Evolutionary conservation across 768 basidiomycete species (phyloP).

Genomic region (Tremella fuciformis): DNA sequence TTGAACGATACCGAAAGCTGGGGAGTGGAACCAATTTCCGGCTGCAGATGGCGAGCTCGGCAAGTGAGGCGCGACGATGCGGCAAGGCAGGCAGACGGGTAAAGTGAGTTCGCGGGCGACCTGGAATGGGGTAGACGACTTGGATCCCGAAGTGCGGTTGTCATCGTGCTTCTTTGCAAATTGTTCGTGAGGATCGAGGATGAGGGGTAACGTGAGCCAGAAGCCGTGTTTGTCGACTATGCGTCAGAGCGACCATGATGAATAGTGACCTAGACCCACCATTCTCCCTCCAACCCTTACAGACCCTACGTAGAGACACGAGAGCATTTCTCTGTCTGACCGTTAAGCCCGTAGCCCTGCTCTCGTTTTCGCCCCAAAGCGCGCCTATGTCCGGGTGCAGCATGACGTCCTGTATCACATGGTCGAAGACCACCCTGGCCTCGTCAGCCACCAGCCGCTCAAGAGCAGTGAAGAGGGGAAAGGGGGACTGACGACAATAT

Average conservation of each 20-base stretch:
- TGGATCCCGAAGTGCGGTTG: conserved; percentile 17
- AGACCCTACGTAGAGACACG: no score
- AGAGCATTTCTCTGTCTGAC: no score
- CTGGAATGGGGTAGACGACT: conserved; percentile 22
- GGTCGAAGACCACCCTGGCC: not conserved
- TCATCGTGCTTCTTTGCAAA: conserved; percentile 9
- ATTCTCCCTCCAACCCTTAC: no score
- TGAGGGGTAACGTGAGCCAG: conserved; percentile 6
- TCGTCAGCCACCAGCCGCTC: conserved; percentile 6
- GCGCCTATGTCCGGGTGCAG: no score
- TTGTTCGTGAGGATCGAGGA: conserved; percentile 13
- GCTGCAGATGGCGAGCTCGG: conserved; percentile 15
- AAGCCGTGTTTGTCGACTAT: no score
- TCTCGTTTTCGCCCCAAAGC: no score
- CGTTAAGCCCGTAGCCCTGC: no score
- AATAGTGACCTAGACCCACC: no score
- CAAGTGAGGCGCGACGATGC: conserved; percentile 19
- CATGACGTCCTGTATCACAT: not conserved
- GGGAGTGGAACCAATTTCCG: conserved; percentile 10
- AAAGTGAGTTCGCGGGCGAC: conserved; percentile 17
- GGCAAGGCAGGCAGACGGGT: conserved; percentile 22
- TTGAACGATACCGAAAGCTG: conserved; percentile 12
- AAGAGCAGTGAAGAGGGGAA: not conserved
- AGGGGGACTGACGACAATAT: conserved; percentile 23
- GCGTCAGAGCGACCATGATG: no score